A percentile compares a stretch with the other conserved stretches of the same genome.
Conservation (phyloP, 164 flowering plant genomes). For the Aristolochia californica region DNA sequence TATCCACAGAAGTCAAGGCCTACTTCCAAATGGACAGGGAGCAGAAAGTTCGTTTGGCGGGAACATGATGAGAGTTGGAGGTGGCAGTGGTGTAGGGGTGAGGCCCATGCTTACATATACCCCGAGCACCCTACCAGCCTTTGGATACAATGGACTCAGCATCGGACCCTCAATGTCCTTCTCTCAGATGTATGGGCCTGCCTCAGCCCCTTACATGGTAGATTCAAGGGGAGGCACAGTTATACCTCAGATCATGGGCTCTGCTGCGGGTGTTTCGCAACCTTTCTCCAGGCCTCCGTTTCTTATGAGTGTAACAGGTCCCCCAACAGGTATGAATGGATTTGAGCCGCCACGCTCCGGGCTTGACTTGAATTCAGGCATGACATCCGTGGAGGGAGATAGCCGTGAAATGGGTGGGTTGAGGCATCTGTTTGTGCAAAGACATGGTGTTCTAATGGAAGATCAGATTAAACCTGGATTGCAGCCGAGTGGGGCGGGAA, state of each 20-base stretch:
- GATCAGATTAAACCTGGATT: slow-evolving; percentile 29
- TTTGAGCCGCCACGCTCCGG: slow-evolving; percentile 27
- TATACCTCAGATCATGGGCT: slow-evolving; percentile 42
- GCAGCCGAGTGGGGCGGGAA: slow-evolving; percentile 36
- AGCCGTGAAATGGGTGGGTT: slow-evolving; percentile 19
- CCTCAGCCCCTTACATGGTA: slow-evolving; percentile 47
- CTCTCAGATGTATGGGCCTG: slow-evolving; percentile 39
- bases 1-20: slow-evolving; percentile 19
- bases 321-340: slow-evolving; percentile 27
- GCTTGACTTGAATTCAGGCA: slow-evolving; percentile 54
- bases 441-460: slow-evolving; percentile 33
- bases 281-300: slow-evolving; percentile 38
- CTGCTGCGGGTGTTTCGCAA: slow-evolving; percentile 27
- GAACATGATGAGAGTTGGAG: slow-evolving; percentile 19
- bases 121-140: slow-evolving; percentile 26
- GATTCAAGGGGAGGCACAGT: slow-evolving; percentile 59
- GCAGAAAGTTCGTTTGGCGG: slow-evolving; percentile 23
- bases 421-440: slow-evolving; percentile 27
- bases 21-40: slow-evolving; percentile 40
- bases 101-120: slow-evolving; percentile 31
- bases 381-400: slow-evolving; percentile 25
- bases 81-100: slow-evolving; percentile 27
- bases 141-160: slow-evolving; percentile 26
- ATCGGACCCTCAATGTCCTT: slow-evolving; percentile 21
- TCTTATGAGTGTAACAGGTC: slow-evolving; percentile 29